These are phyloP conservation scores for Fusarium pseudoanthophilum DNA, from an alignment of 2,329 filamentous ascomycete genomes.

Conservation along the genomic window DNA sequence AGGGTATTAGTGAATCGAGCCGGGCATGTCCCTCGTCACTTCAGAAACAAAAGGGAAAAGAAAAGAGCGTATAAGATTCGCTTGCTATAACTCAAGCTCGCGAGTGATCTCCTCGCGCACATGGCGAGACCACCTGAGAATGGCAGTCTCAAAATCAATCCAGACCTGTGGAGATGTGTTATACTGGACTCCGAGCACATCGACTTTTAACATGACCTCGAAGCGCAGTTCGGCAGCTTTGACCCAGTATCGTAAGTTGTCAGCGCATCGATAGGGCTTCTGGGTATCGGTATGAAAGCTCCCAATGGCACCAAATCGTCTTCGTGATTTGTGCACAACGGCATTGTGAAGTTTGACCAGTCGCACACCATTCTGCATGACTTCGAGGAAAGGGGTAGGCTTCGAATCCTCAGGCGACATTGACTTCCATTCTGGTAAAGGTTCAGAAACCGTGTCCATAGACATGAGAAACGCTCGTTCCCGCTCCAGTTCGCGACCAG, in stretches of 20 bases:
- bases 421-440: constrained; percentile 76
- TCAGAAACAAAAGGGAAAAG: neutral
- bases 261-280: constrained; percentile 92
- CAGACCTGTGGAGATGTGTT: constrained; percentile 76
- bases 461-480: constrained; percentile 85
- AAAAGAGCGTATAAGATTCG: neutral
- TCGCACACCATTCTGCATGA: constrained; percentile 80
- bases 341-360: constrained; percentile 92
- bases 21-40: constrained; percentile 9
- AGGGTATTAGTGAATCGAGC: constrained; percentile 24
- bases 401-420: constrained; percentile 53
- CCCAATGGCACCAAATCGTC: constrained; percentile 90
- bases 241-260: constrained; percentile 95
- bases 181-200: constrained; percentile 88
- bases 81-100: constrained; percentile 63
- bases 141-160: constrained; percentile 83
- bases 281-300: constrained; percentile 90
- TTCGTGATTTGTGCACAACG: constrained; percentile 83
- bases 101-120: constrained; percentile 85
- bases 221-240: constrained; percentile 96
- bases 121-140: constrained; percentile 83
- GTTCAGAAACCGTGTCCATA: constrained; percentile 69
- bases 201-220: constrained; percentile 84
- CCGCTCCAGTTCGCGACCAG: constrained; percentile 76
- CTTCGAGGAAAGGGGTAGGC: constrained; percentile 78